phyloP scores from a whole-genome alignment of 2,329 filamentous ascomycete species.

The Aureobasidium namibiae region DNA sequence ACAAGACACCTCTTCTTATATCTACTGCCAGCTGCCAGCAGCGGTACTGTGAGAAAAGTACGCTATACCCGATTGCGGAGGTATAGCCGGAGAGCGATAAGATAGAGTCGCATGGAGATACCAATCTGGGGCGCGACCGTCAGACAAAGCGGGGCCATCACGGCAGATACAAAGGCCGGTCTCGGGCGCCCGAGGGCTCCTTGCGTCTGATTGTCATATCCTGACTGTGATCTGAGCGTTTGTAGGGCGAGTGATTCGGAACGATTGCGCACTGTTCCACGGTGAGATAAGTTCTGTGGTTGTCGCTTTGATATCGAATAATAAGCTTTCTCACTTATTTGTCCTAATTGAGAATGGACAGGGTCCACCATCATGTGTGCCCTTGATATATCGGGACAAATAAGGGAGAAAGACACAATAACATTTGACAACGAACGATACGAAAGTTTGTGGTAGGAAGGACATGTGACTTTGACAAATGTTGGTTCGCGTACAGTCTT shows the following conservation, averaged over 20 bases:
- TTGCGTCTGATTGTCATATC: not conserved
- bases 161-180: not conserved
- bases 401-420: not conserved
- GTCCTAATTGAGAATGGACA: not conserved
- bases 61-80: not conserved
- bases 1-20: not conserved
- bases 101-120: not conserved
- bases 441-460: too few relatives aligned
- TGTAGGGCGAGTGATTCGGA: not conserved
- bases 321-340: slow-evolving; percentile 1
- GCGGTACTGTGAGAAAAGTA: not conserved
- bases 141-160: not conserved
- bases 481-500: too few relatives aligned
- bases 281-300: not conserved
- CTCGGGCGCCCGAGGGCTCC: not conserved
- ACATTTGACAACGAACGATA: too few relatives aligned
- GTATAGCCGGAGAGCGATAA: not conserved
- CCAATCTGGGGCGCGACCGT: not conserved
- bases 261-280: not conserved
- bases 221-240: not conserved
- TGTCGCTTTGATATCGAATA: not conserved
- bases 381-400: not conserved
- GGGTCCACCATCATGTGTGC: not conserved
- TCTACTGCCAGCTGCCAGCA: not conserved
- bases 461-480: too few relatives aligned